These are phyloP conservation scores for Penicillium brasilianum DNA, from an alignment of 2,329 filamentous ascomycete genomes.

Conservation along the genomic window DNA sequence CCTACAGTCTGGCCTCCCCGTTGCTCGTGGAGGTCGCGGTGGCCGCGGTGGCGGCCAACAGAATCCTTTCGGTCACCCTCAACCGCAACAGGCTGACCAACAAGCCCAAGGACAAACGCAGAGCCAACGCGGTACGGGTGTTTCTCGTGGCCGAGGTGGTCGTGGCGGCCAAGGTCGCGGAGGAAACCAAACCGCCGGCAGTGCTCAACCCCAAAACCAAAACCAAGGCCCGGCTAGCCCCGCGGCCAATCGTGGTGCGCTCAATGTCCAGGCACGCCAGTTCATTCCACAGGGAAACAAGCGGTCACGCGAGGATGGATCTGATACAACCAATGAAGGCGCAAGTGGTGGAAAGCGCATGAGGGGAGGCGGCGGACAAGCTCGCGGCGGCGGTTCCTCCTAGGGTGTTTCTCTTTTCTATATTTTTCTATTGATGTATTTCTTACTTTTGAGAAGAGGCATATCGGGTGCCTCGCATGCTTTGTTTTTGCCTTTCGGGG, in stretches of 20 bases:
- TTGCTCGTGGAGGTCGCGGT: constrained; percentile 50
- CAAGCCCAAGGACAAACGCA: constrained; percentile 31
- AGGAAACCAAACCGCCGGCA: constrained; percentile 46
- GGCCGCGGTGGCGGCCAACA: constrained; percentile 46
- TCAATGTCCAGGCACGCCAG: constrained; percentile 58
- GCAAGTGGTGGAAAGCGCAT: constrained; percentile 54
- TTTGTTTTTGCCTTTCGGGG: not conserved
- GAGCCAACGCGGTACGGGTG: constrained; percentile 43
- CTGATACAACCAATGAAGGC: constrained; percentile 43
- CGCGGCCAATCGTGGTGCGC: constrained; percentile 41
- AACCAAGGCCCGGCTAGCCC: constrained; percentile 35
- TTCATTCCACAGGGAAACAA: constrained; percentile 65
- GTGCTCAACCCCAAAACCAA: constrained; percentile 12
- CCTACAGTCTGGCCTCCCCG: constrained; percentile 51
- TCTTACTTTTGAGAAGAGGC: not conserved
- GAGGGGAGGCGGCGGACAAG: constrained; percentile 47
- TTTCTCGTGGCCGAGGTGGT: constrained; percentile 54
- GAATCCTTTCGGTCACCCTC: constrained; percentile 37
- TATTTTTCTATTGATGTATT: constrained; percentile 20
- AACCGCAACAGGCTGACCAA: constrained; percentile 34
- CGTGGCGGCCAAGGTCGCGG: constrained; percentile 43
- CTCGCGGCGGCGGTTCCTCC: constrained; percentile 34
- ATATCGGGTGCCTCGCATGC: not conserved
- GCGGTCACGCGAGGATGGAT: constrained; percentile 59
- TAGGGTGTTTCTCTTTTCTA: constrained; percentile 22